phyloP scores from a whole-genome alignment of 257 asterid genomes.

The Coffea canephora region DNA sequence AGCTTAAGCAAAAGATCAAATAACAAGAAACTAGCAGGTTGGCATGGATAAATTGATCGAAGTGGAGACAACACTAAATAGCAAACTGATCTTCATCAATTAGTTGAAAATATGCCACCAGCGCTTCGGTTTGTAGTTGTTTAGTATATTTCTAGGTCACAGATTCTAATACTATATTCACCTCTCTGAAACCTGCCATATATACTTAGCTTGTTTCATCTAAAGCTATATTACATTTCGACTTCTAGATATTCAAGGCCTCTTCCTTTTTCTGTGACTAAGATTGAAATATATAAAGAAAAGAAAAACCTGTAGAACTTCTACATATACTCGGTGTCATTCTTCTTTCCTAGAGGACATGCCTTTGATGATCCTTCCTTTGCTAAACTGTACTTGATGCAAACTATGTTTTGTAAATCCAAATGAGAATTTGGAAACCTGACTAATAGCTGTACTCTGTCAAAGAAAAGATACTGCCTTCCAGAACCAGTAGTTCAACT shows the following conservation, averaged over 20 bases:
- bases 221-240: constrained; percentile 34
- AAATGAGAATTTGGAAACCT: constrained; percentile 14
- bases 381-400: constrained; percentile 37
- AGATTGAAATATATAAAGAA: constrained; percentile 12
- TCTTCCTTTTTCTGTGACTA: constrained; percentile 22
- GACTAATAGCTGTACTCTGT: constrained; percentile 30
- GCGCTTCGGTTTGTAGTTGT: background rate
- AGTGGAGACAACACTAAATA: background rate
- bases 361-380: constrained; percentile 36
- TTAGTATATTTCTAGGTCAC: constrained; percentile 9
- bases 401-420: constrained; percentile 25
- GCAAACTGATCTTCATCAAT: background rate
- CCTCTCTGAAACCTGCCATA: constrained; percentile 16
- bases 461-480: constrained; percentile 30
- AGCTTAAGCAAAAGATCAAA: background rate
- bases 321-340: constrained; percentile 35
- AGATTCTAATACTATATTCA: constrained; percentile 22
- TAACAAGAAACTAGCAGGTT: background rate
- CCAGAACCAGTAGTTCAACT: constrained; percentile 31
- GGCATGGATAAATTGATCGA: background rate
- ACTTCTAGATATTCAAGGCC: constrained; percentile 13
- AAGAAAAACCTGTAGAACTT: constrained; percentile 22
- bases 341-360: constrained; percentile 34
- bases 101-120: constrained; percentile 6
- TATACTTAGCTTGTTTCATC: constrained; percentile 13